Evolutionary conservation across 176 grass and related monocot species (phyloP), one percentile per base, ranked within the genome.

Genomic region (Triticum turgidum): DNA sequence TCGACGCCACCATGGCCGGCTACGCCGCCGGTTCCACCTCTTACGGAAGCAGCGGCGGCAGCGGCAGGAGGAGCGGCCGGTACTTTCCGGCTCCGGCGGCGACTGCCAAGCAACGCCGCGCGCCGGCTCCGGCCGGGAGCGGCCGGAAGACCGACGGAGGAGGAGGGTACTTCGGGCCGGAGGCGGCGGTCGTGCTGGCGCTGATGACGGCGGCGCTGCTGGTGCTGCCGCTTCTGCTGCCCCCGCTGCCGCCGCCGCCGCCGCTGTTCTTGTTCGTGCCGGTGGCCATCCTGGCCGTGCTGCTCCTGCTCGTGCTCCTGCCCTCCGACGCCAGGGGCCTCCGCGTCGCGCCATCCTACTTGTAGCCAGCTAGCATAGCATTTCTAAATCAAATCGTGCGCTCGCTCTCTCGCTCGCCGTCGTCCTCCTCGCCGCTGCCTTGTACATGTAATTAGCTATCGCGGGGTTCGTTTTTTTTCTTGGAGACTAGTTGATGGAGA

Each of bases 271-370:
- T 92, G 45, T 76, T 92, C 30, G 59, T 92, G 1, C 91, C 91
- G 14, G 74, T 92, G n/a, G 80, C 74, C 84, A 83, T 92, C 68
- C 78, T 92, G 76, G 80, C 74, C 76, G 75, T 89, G 51, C 73
- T 92, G 2, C 68, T 89, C 9, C 29, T 89, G 4, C 62, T 89
- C 75, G 63, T 74, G 0, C 52, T 84, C 61, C 18, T 92, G n/a
- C 87, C 91, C 9, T 87, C 84, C 37, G 87, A 89, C 33, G 80
- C 80, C 13, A 65, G 35, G 38, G 58, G 24, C 73, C 44, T 77
- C 69, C 82, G 9, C 47, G 24, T 65, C 49, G 77, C 70, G 7
- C 81, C 63, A 9, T 73, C 74, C 6, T 91, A 69, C 32, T 15
- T 87, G 45, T 85, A 79, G 54, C 7, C 12, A 11, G 47, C 6